phyloP scores from a whole-genome alignment of 2,329 filamentous ascomycete genomes.

The Aureobasidium namibiae region DNA sequence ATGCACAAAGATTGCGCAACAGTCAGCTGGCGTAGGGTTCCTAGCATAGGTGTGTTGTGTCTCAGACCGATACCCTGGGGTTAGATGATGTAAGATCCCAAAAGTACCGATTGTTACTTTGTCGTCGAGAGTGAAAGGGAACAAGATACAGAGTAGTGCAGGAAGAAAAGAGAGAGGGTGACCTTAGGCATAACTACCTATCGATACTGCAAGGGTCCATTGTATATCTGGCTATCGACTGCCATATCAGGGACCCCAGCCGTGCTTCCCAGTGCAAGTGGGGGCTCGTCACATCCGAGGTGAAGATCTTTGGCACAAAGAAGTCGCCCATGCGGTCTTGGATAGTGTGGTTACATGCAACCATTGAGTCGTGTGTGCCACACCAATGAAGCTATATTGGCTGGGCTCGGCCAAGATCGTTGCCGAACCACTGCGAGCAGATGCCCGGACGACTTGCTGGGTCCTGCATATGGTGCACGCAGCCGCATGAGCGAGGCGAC shows the following conservation, averaged over 20 bases:
- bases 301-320: neutral
- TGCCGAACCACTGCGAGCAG: slow-evolving; percentile 5
- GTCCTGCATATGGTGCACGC: slow-evolving; percentile 3
- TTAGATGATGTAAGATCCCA: neutral
- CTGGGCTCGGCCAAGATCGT: slow-evolving; percentile 5
- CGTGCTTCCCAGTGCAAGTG: neutral
- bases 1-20: slow-evolving; percentile 1
- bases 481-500: neutral
- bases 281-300: slow-evolving; percentile 3
- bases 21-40: neutral
- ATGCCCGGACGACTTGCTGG: neutral
- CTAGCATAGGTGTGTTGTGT: neutral
- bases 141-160: neutral
- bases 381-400: slow-evolving; percentile 4
- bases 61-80: neutral
- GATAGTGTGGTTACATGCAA: slow-evolving; percentile 5
- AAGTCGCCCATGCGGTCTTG: neutral
- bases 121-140: neutral
- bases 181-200: neutral
- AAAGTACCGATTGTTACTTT: neutral
- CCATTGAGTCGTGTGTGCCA: neutral
- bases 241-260: slow-evolving; percentile 3
- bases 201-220: neutral
- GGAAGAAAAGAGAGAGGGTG: neutral
- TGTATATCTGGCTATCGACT: neutral